Evolutionary conservation across 2,329 filamentous ascomycete genomes (phyloP).

Genomic region (Phyllosticta ampelicida): DNA sequence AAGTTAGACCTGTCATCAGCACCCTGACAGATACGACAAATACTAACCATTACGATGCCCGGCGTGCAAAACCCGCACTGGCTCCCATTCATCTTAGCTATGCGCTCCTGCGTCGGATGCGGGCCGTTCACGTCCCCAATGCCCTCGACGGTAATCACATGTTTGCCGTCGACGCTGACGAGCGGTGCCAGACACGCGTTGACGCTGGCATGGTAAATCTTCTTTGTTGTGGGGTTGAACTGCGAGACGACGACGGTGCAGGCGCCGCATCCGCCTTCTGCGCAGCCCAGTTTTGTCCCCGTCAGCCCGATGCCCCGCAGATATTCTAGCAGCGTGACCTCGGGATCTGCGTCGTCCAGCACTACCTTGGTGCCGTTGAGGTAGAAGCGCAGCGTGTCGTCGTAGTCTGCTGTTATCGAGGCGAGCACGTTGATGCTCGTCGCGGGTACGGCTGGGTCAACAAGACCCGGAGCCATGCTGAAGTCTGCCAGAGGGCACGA

Average conservation of each 20-base stretch:
- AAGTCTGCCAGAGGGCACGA: not conserved
- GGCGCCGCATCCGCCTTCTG: slow-evolving; percentile 91
- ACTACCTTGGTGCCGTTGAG: slow-evolving; percentile 87
- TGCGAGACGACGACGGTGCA: slow-evolving; percentile 90
- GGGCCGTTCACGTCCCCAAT: slow-evolving; percentile 81
- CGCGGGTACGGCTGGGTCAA: slow-evolving; percentile 38
- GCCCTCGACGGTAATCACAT: slow-evolving; percentile 95
- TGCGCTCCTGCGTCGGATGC: slow-evolving; percentile 81
- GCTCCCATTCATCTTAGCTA: slow-evolving; percentile 83
- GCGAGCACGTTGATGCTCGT: slow-evolving; percentile 40
- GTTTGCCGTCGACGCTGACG: slow-evolving; percentile 89
- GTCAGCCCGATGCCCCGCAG: slow-evolving; percentile 85
- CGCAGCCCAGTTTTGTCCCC: slow-evolving; percentile 92
- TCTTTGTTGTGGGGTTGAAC: slow-evolving; percentile 80
- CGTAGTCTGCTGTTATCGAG: slow-evolving; percentile 62
- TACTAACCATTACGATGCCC: slow-evolving; percentile 74
- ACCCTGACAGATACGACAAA: not conserved
- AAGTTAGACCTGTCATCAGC: not conserved
- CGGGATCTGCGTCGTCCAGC: slow-evolving; percentile 79
- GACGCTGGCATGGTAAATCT: slow-evolving; percentile 91
- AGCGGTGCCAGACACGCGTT: slow-evolving; percentile 93
- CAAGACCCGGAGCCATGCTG: slow-evolving; percentile 49
- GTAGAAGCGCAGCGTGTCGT: slow-evolving; percentile 85
- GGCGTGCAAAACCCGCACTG: slow-evolving; percentile 96
- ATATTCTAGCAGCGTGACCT: slow-evolving; percentile 86